Evolutionary conservation across 768 basidiomycete species (phyloP).

Genomic region (Lactarius psammicola): DNA sequence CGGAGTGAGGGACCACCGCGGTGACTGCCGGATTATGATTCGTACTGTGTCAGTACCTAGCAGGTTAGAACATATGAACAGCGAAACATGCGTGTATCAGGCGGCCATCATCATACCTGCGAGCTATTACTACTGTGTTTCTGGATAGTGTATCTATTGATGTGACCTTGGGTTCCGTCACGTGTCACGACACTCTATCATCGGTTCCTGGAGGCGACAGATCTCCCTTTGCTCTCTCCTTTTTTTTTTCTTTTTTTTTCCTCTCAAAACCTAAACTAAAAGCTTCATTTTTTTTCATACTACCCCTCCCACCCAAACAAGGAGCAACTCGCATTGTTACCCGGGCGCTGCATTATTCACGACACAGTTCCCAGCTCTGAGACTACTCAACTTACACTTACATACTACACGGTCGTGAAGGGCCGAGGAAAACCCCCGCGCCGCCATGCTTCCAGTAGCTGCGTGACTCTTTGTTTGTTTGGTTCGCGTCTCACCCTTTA

Average conservation of each 20-base stretch:
- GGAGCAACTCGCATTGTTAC: slow-evolving; percentile 2
- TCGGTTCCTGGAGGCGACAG: slow-evolving; percentile 24
- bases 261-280: slow-evolving; percentile 18
- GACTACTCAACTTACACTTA: neutral
- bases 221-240: slow-evolving; percentile 4
- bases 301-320: neutral
- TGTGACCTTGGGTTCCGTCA: slow-evolving; percentile 21
- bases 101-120: slow-evolving; percentile 11
- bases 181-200: slow-evolving; percentile 14
- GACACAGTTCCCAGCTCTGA: neutral
- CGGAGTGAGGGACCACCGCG: slow-evolving; percentile 4
- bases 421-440: slow-evolving; percentile 11
- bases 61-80: slow-evolving; percentile 7
- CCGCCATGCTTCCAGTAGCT: neutral
- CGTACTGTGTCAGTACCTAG: slow-evolving; percentile 1
- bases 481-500: slow-evolving; percentile 7
- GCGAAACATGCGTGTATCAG: slow-evolving; percentile 15
- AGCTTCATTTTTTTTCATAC: slow-evolving; percentile 19
- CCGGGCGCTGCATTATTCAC: slow-evolving; percentile 6
- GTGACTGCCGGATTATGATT: slow-evolving; percentile 11
- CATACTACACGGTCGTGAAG: slow-evolving; percentile 17
- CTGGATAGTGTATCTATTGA: slow-evolving; percentile 16
- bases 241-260: slow-evolving; percentile 5
- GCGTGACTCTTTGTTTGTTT: slow-evolving; percentile 6
- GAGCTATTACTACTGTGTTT: neutral